Base-by-base conservation (phyloP, 1,284 basidiomycete species). In the Pisolithus thermaeus region DNA sequence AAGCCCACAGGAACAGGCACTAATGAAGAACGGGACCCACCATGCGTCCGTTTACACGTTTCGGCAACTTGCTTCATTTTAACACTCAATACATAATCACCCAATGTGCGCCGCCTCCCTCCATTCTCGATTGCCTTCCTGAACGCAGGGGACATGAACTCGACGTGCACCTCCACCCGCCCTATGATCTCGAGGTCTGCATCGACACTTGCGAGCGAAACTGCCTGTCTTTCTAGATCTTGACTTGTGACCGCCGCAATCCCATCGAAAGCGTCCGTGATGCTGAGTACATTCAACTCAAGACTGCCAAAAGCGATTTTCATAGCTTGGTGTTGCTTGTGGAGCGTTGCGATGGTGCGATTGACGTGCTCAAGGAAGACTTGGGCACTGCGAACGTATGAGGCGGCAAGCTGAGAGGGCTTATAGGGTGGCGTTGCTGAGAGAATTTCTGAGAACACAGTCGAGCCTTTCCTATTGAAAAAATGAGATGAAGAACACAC, bases 11-110 rank as follows among this genome's bases (percentile, higher is more conserved):
- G 36, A 23, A 7, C 23, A n/a, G 18, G 16, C 1, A 5, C 12
- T 1, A 30, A 6, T 9, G 42, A 16, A 22, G 18, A 8, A 0
- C 47, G 38, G 6, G 22, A 73, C 79, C 51, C 58, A 81, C 84
- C 79, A 68, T 90, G 83, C 28, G 83, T 81, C 53, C 80, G 78
- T n/a, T 72, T 66, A 63, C 90, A 92, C 4, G 80, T 81, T 25
- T 87, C 83, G 1, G 82, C 81, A 0, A 91, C 88, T 59, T 90
- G 79, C 53, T 78, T 77, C 87, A 92, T 92, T 70, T 84, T 89
- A 49, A 72, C 78, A 57, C 74, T 77, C 28, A 82, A 84, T 20
- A 92, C 88, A 65, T 91, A 92, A 63, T 89, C 87, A 7, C 83
- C 87, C 49, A 92, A 66, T n/a, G 82, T 84, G 46, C 88, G 74